These are phyloP conservation scores for Kokia cookei DNA, from an alignment of 441 rosid genomes.

Conservation along the genomic window DNA sequence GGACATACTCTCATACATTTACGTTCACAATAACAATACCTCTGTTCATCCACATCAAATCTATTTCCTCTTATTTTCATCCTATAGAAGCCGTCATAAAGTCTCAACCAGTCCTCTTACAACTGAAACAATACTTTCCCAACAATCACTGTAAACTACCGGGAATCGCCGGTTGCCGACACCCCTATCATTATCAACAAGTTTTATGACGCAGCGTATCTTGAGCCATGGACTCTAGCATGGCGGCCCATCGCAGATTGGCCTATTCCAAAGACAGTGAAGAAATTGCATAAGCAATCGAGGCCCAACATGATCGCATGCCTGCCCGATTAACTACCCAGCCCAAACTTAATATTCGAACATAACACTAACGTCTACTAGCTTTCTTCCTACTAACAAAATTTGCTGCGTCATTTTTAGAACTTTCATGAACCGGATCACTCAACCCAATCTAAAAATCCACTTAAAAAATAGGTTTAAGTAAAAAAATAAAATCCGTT, in stretches of 20 bases:
- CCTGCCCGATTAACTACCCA: neutral
- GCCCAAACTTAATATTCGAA: neutral
- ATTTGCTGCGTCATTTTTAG: neutral
- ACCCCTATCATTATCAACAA: neutral
- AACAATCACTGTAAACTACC: neutral
- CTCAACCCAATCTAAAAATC: no score
- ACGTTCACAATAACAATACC: neutral
- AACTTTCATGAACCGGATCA: no score
- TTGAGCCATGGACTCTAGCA: neutral
- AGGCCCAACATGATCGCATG: neutral
- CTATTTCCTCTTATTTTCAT: neutral
- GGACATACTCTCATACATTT: neutral
- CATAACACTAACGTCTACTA: neutral
- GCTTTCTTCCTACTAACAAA: neutral
- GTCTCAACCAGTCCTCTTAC: neutral
- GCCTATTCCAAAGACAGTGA: neutral
- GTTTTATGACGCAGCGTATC: neutral
- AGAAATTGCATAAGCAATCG: neutral
- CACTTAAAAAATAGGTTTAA: no score
- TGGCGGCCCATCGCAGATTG: neutral
- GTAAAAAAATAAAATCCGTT: no score
- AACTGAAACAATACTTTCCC: neutral
- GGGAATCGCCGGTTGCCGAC: neutral
- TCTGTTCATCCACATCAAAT: neutral
- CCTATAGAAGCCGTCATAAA: neutral